Conservation (phyloP, 192 early-diverging fungal genomes). For the Entrophospora sp. region DNA sequence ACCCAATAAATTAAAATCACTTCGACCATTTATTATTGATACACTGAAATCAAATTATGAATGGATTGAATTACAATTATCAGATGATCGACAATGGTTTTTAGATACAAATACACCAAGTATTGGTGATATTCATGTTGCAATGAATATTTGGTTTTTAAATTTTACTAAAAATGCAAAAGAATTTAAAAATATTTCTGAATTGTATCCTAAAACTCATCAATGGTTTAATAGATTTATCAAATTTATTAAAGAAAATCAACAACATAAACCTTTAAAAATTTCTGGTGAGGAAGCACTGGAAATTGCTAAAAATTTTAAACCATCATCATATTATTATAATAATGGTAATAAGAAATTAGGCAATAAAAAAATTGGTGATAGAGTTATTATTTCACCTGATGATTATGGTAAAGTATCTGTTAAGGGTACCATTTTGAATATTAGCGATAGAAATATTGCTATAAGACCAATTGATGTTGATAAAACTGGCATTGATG, state of each 20-base stretch:
- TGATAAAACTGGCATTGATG: slow-evolving; percentile 13
- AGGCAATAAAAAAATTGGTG: slow-evolving; percentile 13
- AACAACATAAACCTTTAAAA: slow-evolving; percentile 19
- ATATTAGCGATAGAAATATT: slow-evolving; percentile 1
- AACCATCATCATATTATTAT: too few species aligned
- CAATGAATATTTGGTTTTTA: slow-evolving; percentile 23
- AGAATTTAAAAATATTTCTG: slow-evolving; percentile 9
- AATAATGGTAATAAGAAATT: background rate
- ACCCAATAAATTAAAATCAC: background rate
- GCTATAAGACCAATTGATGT: slow-evolving; percentile 19
- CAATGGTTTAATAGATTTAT: slow-evolving; percentile 25
- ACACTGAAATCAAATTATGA: slow-evolving; percentile 20
- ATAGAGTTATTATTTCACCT: slow-evolving; percentile 24
- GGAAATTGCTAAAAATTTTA: slow-evolving; percentile 18
- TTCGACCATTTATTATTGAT: slow-evolving; percentile 20
- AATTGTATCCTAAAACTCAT: slow-evolving; percentile 22
- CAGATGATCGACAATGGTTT: slow-evolving; percentile 25
- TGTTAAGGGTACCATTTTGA: slow-evolving; percentile 23
- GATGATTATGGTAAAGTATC: slow-evolving; percentile 37
- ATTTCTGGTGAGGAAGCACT: slow-evolving; percentile 27
- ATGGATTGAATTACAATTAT: slow-evolving; percentile 22
- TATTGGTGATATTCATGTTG: slow-evolving; percentile 24
- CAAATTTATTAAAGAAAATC: slow-evolving; percentile 10
- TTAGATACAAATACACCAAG: slow-evolving; percentile 21
- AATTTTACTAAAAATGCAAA: slow-evolving; percentile 12